Percentiles rank a stretch among this genome's conserved stretches.
These are phyloP conservation scores for Terfezia boudieri DNA, from an alignment of 495 filamentous ascomycete species.

Conservation along the genomic window DNA sequence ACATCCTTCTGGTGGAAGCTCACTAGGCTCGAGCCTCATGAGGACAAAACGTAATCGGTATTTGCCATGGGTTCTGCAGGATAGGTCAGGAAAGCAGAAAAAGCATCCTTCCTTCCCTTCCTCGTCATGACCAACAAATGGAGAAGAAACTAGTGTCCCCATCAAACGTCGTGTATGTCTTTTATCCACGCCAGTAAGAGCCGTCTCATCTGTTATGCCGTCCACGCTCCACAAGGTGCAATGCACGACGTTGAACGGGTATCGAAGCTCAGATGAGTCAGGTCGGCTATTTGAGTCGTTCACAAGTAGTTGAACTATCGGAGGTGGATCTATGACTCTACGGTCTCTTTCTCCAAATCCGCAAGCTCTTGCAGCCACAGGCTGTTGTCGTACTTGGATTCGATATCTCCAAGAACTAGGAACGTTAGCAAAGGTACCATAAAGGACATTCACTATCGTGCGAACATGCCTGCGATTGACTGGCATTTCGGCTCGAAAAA, in stretches of 20 bases:
- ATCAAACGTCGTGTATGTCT: slow-evolving; percentile 45
- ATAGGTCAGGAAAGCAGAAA: slow-evolving; percentile 89
- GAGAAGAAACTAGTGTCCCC: slow-evolving; percentile 53
- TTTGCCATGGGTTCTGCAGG: slow-evolving; percentile 62
- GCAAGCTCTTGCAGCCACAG: slow-evolving; percentile 70
- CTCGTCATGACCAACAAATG: slow-evolving; percentile 48
- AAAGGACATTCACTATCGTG: not conserved
- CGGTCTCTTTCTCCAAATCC: slow-evolving; percentile 88
- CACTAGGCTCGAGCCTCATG: slow-evolving; percentile 45
- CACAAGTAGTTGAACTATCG: slow-evolving; percentile 70
- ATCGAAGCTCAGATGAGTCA: slow-evolving; percentile 38
- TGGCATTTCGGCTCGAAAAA: slow-evolving; percentile 6
- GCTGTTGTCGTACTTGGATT: slow-evolving; percentile 72
- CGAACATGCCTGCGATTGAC: slow-evolving; percentile 11
- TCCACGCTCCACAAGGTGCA: slow-evolving; percentile 50
- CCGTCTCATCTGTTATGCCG: slow-evolving; percentile 36
- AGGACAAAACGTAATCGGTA: slow-evolving; percentile 75
- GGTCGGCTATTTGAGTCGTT: slow-evolving; percentile 34
- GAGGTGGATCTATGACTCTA: slow-evolving; percentile 82
- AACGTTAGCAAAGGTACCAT: slow-evolving; percentile 3
- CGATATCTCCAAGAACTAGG: slow-evolving; percentile 25
- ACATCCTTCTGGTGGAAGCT: slow-evolving; percentile 15
- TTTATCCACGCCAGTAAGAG: slow-evolving; percentile 24
- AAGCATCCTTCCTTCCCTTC: slow-evolving; percentile 52
- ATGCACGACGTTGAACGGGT: slow-evolving; percentile 63